Evolutionary conservation across 2,329 filamentous ascomycete species (phyloP).

Genomic region (Ophiosphaerella narmari): DNA sequence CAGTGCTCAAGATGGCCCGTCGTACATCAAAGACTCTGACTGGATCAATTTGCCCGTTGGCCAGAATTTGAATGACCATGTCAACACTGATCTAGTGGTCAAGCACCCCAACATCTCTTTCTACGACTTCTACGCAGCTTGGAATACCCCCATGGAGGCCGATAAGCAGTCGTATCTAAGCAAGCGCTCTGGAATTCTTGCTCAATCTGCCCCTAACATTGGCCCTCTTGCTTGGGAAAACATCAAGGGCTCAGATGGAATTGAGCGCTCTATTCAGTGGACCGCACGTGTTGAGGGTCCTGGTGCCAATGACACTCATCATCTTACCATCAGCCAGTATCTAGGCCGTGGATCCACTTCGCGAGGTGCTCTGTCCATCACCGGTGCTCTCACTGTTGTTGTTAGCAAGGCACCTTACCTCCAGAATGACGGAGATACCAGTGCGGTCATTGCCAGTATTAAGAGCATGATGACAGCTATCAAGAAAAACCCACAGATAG

Average conservation of each 20-base stretch:
- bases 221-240: constrained; percentile 67
- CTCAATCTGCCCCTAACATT: constrained; percentile 69
- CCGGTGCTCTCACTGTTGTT: constrained; percentile 60
- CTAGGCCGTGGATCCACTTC: constrained; percentile 68
- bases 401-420: constrained; percentile 66
- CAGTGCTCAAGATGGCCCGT: constrained; percentile 48
- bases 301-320: constrained; percentile 46
- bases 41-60: constrained; percentile 60
- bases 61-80: constrained; percentile 57
- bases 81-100: constrained; percentile 62
- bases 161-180: constrained; percentile 51
- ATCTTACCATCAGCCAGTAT: constrained; percentile 57
- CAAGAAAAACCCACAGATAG: constrained; percentile 58
- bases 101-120: constrained; percentile 58
- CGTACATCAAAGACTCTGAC: constrained; percentile 50
- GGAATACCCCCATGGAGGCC: constrained; percentile 47
- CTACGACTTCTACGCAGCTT: constrained; percentile 70
- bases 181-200: constrained; percentile 62
- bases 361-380: constrained; percentile 65
- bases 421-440: constrained; percentile 60
- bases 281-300: constrained; percentile 67
- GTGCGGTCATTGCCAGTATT: constrained; percentile 67
- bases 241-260: constrained; percentile 61
- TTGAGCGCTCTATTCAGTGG: constrained; percentile 68
- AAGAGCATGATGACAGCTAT: constrained; percentile 63